phyloP scores from a whole-genome alignment of 352 stramenopile species.

The Pythium monospermum region DNA sequence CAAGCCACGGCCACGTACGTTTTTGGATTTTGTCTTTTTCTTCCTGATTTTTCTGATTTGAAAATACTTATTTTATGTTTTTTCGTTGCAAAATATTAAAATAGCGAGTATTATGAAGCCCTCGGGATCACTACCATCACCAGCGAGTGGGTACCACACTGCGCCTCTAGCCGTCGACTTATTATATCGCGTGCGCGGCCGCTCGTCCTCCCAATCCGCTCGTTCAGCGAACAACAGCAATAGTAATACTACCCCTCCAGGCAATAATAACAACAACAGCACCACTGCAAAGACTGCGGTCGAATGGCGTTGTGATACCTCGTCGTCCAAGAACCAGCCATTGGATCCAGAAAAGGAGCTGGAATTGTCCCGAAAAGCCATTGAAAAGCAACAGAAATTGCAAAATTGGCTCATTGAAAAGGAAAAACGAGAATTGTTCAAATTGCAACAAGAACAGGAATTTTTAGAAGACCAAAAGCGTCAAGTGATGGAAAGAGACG shows the following conservation, averaged over 20 bases:
- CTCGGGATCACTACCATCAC: constrained; percentile 11
- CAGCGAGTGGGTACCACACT: constrained; percentile 11
- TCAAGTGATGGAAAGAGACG: constrained; percentile 55
- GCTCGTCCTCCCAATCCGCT: constrained; percentile 21
- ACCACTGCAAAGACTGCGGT: constrained; percentile 27
- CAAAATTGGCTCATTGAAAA: constrained; percentile 89
- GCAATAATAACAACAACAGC: constrained; percentile 40
- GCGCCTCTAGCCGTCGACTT: constrained; percentile 34
- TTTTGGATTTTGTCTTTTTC: not conserved
- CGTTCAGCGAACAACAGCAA: not conserved
- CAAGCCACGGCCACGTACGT: constrained; percentile 28
- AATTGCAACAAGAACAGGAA: constrained; percentile 75
- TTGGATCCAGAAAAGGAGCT: constrained; percentile 61
- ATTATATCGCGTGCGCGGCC: constrained; percentile 58
- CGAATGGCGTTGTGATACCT: constrained; percentile 8
- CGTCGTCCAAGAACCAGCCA: not conserved
- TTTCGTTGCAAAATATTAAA: no score
- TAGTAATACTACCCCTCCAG: constrained; percentile 25
- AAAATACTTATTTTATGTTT: no score
- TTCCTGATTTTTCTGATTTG: not conserved
- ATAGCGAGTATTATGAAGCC: constrained; percentile 11
- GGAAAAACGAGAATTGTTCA: constrained; percentile 75
- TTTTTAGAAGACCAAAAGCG: constrained; percentile 71
- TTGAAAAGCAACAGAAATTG: constrained; percentile 87
- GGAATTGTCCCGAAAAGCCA: constrained; percentile 66